Conservation (phyloP, 768 basidiomycete species). For the Favolaschia claudopus region DNA sequence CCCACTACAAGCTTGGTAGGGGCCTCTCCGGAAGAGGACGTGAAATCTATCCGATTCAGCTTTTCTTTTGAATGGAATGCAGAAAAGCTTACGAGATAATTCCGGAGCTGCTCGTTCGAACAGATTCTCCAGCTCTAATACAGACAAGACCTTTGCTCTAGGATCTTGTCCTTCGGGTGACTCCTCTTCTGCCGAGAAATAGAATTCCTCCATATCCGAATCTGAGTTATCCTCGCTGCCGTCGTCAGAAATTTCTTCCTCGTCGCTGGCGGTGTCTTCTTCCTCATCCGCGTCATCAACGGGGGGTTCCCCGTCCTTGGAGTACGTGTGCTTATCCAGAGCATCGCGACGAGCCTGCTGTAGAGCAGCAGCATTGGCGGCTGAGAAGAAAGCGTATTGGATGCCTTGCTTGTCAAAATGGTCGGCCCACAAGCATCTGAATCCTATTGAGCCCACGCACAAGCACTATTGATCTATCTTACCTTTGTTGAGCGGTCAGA, state of each 20-base stretch:
- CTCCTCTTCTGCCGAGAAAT: constrained; percentile 64
- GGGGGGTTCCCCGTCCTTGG: constrained; percentile 33
- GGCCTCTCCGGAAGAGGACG: constrained; percentile 63
- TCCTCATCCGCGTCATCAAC: constrained; percentile 28
- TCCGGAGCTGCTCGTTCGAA: constrained; percentile 78
- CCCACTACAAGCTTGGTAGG: constrained; percentile 80
- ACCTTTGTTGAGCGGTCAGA: constrained; percentile 88
- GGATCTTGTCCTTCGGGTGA: constrained; percentile 60
- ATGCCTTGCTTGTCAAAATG: constrained; percentile 82
- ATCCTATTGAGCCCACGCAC: background rate
- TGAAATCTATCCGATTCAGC: background rate
- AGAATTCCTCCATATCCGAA: constrained; percentile 45
- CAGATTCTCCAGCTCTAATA: constrained; percentile 86
- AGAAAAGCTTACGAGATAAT: constrained; percentile 59
- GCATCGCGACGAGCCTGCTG: constrained; percentile 76
- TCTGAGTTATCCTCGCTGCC: constrained; percentile 38
- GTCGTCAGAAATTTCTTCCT: constrained; percentile 25
- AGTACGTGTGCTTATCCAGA: constrained; percentile 37
- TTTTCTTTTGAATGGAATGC: background rate
- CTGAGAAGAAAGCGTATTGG: constrained; percentile 92
- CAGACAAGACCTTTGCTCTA: constrained; percentile 81
- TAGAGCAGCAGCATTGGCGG: constrained; percentile 83
- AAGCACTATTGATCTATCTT: constrained; percentile 1
- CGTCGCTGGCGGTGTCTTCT: too few species aligned
- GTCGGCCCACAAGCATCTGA: constrained; percentile 88